Evolutionary conservation across 352 stramenopile species (phyloP).

Genomic region (Globisporangium iwayamae): DNA sequence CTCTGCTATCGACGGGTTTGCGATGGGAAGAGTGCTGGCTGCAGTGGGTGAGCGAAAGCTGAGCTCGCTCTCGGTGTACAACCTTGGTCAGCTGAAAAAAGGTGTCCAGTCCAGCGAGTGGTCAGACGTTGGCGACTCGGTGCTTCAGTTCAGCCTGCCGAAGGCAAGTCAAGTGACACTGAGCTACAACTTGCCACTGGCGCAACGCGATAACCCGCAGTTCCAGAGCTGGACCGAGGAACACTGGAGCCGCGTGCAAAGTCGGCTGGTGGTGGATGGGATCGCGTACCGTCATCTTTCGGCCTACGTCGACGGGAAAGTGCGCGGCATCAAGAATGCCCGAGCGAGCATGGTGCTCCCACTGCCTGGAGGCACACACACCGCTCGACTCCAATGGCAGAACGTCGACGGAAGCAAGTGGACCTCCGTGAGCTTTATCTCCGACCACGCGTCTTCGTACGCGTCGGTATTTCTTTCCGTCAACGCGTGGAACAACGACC

Average conservation of each 20-base stretch:
- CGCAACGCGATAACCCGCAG: slow-evolving; percentile 68
- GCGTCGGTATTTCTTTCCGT: slow-evolving; percentile 66
- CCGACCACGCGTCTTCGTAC: slow-evolving; percentile 58
- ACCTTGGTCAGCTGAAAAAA: slow-evolving; percentile 37
- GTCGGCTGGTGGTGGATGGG: slow-evolving; percentile 61
- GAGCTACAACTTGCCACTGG: slow-evolving; percentile 72
- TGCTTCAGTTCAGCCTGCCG: slow-evolving; percentile 66
- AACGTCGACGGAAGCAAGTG: slow-evolving; percentile 68
- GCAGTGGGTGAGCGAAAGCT: slow-evolving; percentile 45
- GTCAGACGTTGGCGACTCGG: slow-evolving; percentile 75
- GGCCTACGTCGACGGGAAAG: slow-evolving; percentile 57
- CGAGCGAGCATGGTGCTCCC: slow-evolving; percentile 62
- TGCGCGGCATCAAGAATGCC: slow-evolving; percentile 71
- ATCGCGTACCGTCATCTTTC: slow-evolving; percentile 65
- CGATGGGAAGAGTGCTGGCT: slow-evolving; percentile 56
- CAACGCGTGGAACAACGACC: slow-evolving; percentile 71
- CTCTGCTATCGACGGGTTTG: slow-evolving; percentile 61
- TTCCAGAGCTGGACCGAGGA: slow-evolving; percentile 47
- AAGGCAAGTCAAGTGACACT: slow-evolving; percentile 52
- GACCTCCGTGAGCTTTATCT: slow-evolving; percentile 68
- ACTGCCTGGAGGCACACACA: slow-evolving; percentile 54
- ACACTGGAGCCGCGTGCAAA: slow-evolving; percentile 55
- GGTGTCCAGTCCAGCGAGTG: slow-evolving; percentile 34
- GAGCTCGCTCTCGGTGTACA: slow-evolving; percentile 54
- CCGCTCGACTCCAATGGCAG: slow-evolving; percentile 68